Evolutionary conservation across 176 grass and related monocot species (phyloP).

Genomic region (Zoysia pacifica): DNA sequence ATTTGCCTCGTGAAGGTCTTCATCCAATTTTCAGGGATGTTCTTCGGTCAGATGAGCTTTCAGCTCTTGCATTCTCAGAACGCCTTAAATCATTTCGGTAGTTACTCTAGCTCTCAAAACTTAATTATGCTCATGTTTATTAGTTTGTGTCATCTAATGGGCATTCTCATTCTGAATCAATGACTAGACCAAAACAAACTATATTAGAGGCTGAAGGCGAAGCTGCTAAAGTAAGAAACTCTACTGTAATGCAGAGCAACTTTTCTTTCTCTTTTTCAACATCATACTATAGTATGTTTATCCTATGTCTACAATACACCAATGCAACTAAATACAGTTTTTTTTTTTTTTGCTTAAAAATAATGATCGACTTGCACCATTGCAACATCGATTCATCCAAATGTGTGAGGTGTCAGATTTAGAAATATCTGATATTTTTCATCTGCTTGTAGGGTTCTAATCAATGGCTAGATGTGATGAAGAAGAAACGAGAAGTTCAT

Average conservation of each 20-base stretch:
- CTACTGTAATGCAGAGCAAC: slow-evolving; percentile 51
- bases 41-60: slow-evolving; percentile 73
- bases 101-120: slow-evolving; percentile 15
- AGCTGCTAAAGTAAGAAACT: slow-evolving; percentile 67
- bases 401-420: not conserved
- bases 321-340: not conserved
- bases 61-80: slow-evolving; percentile 89
- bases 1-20: slow-evolving; percentile 84
- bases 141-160: slow-evolving; percentile 31
- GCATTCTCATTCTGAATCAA: slow-evolving; percentile 19
- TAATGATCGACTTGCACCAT: not conserved
- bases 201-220: slow-evolving; percentile 97
- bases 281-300: slow-evolving; percentile 25
- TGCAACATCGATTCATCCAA: not conserved
- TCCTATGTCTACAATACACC: slow-evolving; percentile 1
- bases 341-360: slow-evolving; percentile 1
- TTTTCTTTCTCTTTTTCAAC: slow-evolving; percentile 5
- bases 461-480: slow-evolving; percentile 93
- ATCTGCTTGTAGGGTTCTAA: slow-evolving; percentile 60
- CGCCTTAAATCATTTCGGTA: slow-evolving; percentile 81
- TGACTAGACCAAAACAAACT: slow-evolving; percentile 86
- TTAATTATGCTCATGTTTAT: slow-evolving; percentile 26
- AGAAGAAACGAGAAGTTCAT: slow-evolving; percentile 85
- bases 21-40: slow-evolving; percentile 76
- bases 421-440: slow-evolving; percentile 17